Evolutionary conservation across 2,329 filamentous ascomycete genomes (phyloP).

Genomic region (Colletotrichum sp.): DNA sequence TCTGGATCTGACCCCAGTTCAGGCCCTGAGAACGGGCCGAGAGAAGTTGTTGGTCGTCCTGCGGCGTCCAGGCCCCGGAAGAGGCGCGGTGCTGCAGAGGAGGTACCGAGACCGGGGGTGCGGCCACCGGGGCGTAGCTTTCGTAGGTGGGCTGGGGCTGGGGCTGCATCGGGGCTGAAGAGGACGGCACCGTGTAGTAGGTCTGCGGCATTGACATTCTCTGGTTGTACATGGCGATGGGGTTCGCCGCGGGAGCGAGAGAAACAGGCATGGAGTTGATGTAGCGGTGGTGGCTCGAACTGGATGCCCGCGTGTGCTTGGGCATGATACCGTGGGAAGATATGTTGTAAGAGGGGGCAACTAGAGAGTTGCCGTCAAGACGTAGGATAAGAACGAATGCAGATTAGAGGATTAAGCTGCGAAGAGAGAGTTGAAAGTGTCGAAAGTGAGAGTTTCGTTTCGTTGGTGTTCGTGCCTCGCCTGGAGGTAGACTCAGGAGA

Average conservation of each 20-base stretch:
- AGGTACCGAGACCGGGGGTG: constrained; percentile 36
- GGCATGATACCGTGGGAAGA: constrained; percentile 43
- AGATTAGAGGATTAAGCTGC: constrained; percentile 22
- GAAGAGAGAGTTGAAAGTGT: background rate
- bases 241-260: constrained; percentile 40
- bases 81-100: constrained; percentile 57
- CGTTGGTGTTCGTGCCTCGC: constrained; percentile 1
- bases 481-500: constrained; percentile 16
- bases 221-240: constrained; percentile 46
- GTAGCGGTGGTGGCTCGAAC: constrained; percentile 39
- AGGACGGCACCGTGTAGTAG: constrained; percentile 45
- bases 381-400: constrained; percentile 16
- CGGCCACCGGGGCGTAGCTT: constrained; percentile 37
- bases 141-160: constrained; percentile 41
- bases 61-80: constrained; percentile 72
- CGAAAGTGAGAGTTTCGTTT: constrained; percentile 10
- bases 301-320: constrained; percentile 48
- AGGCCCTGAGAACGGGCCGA: constrained; percentile 74
- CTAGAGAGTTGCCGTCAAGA: constrained; percentile 15
- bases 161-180: constrained; percentile 38
- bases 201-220: constrained; percentile 42
- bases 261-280: constrained; percentile 42
- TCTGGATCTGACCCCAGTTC: constrained; percentile 85
- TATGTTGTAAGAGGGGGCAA: constrained; percentile 20
- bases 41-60: constrained; percentile 78